Percentiles rank a stretch among this genome's conserved stretches.
Conservation (phyloP, 805 yeast species). For the Barnettozyma pratensis region DNA sequence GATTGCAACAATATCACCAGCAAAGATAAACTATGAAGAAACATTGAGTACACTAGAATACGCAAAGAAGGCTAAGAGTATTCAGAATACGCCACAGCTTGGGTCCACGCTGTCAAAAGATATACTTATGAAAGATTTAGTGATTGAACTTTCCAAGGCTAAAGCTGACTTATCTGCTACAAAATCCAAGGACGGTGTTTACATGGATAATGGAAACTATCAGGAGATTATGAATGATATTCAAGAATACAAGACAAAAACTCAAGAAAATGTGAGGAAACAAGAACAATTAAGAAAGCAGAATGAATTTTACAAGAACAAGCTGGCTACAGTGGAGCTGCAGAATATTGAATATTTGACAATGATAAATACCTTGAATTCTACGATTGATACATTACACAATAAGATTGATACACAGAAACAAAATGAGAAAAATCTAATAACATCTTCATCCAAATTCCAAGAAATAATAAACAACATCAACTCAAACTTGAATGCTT, state of each 20-base stretch:
- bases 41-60: slow-evolving; percentile 82
- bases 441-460: slow-evolving; percentile 29
- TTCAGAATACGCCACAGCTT: slow-evolving; percentile 66
- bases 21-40: slow-evolving; percentile 70
- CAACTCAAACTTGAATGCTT: slow-evolving; percentile 23
- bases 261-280: slow-evolving; percentile 40
- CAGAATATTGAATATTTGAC: slow-evolving; percentile 21
- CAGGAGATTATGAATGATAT: slow-evolving; percentile 43
- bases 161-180: slow-evolving; percentile 60
- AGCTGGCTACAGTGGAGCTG: slow-evolving; percentile 17
- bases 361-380: slow-evolving; percentile 23
- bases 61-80: slow-evolving; percentile 81
- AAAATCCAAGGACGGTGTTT: slow-evolving; percentile 59
- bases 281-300: slow-evolving; percentile 36
- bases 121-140: slow-evolving; percentile 40
- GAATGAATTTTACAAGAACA: slow-evolving; percentile 25
- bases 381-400: slow-evolving; percentile 23
- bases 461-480: slow-evolving; percentile 27
- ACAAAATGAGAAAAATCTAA: slow-evolving; percentile 27
- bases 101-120: slow-evolving; percentile 52
- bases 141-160: slow-evolving; percentile 40
- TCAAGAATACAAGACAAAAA: slow-evolving; percentile 45
- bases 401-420: slow-evolving; percentile 28
- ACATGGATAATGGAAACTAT: slow-evolving; percentile 55
- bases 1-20: slow-evolving; percentile 86